Percentiles rank a stretch among this genome's conserved stretches.
phyloP scores from a whole-genome alignment of 2,329 filamentous ascomycete species.

The Stagonosporopsis rhizophila region DNA sequence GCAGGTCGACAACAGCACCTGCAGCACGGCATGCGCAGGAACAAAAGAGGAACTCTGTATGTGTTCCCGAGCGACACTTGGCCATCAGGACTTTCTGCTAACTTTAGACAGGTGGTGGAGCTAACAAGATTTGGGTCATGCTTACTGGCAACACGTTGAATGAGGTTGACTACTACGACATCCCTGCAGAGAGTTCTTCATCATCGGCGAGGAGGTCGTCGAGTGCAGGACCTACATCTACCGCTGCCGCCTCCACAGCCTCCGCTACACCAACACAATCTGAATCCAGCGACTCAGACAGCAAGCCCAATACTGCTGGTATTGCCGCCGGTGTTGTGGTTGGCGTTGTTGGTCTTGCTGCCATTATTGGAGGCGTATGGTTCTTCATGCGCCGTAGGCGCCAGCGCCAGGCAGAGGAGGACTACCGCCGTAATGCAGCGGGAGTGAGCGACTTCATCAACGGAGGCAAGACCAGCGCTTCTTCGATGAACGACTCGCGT shows the following conservation, averaged over 20 bases:
- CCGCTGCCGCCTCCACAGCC: constrained; percentile 31
- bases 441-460: constrained; percentile 75
- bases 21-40: constrained; percentile 70
- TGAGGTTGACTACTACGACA: constrained; percentile 45
- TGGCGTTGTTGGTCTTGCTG: constrained; percentile 74
- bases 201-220: constrained; percentile 26
- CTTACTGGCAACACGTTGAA: constrained; percentile 58
- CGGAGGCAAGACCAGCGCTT: constrained; percentile 70
- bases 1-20: constrained; percentile 65
- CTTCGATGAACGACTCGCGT: constrained; percentile 79
- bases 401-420: constrained; percentile 80
- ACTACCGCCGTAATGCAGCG: constrained; percentile 81
- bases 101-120: constrained; percentile 63
- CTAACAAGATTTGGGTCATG: constrained; percentile 58
- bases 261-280: constrained; percentile 53
- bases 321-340: constrained; percentile 90
- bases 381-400: constrained; percentile 78
- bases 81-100: constrained; percentile 19
- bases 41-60: constrained; percentile 69
- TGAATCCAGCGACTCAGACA: constrained; percentile 18
- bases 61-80: constrained; percentile 39
- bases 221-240: constrained; percentile 23
- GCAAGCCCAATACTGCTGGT: constrained; percentile 72
- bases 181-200: constrained; percentile 26
- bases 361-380: constrained; percentile 71